Conservation (phyloP, 345 rosid species). For the Zanthoxylum bungeanum region DNA sequence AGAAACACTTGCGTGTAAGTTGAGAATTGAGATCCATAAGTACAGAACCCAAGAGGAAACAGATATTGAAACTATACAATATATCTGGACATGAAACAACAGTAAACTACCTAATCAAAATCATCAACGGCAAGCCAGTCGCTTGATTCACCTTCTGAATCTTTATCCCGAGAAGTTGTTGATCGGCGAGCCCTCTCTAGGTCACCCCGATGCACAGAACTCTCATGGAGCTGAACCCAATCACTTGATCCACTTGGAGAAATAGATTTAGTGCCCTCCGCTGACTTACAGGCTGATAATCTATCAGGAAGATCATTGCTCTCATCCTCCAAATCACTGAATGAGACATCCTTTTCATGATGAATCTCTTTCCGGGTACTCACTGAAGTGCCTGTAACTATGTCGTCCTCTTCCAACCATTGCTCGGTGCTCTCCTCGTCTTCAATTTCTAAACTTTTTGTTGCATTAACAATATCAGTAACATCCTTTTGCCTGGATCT, state of each 20-base stretch:
- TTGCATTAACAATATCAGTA: constrained; percentile 23
- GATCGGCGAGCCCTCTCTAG: constrained; percentile 30
- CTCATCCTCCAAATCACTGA: constrained; percentile 65
- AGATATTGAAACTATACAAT: constrained; percentile 31
- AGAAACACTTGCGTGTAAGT: background rate
- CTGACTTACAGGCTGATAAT: constrained; percentile 19
- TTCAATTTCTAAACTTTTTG: constrained; percentile 28
- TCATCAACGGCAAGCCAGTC: constrained; percentile 68
- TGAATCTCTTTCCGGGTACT: constrained; percentile 24
- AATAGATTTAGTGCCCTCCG: constrained; percentile 18
- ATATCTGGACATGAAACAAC: constrained; percentile 20
- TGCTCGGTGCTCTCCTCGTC: constrained; percentile 32
- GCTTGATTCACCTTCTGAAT: constrained; percentile 62
- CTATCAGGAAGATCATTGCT: constrained; percentile 28
- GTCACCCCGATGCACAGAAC: constrained; percentile 25
- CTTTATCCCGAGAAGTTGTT: constrained; percentile 44
- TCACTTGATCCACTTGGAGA: constrained; percentile 54
- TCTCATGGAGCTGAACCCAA: constrained; percentile 55
- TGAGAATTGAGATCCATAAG: constrained; percentile 14
- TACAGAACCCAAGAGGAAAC: background rate
- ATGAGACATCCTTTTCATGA: constrained; percentile 46
- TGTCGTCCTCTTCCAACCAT: constrained; percentile 40
- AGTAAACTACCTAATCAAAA: constrained; percentile 34
- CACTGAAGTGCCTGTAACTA: constrained; percentile 19
- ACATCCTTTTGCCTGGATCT: constrained; percentile 17